phyloP scores from a whole-genome alignment of 176 grass and related monocot genomes.

The Guadua angustifolia region DNA sequence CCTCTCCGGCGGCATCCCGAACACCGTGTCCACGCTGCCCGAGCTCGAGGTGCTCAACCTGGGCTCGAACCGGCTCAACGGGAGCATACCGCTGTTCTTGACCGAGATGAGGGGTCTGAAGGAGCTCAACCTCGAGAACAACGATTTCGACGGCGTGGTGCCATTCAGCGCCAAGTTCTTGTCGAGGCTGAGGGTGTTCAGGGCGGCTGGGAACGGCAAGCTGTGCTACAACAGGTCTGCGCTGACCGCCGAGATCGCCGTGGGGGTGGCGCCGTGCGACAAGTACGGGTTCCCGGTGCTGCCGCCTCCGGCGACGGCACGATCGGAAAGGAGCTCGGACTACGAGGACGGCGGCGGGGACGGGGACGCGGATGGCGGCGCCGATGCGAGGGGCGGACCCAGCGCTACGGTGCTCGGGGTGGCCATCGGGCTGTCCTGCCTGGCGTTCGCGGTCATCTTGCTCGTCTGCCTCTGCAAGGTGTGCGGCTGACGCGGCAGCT shows the following conservation, averaged over 20 bases:
- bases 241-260: slow-evolving; percentile 65
- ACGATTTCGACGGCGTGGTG: slow-evolving; percentile 88
- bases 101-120: slow-evolving; percentile 57
- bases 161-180: slow-evolving; percentile 80
- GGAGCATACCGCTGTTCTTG: slow-evolving; percentile 75
- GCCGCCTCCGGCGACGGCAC: slow-evolving; percentile 56
- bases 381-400: slow-evolving; percentile 53
- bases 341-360: slow-evolving; percentile 54
- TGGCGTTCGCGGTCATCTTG: slow-evolving; percentile 83
- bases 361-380: slow-evolving; percentile 7
- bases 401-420: slow-evolving; percentile 83
- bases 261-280: slow-evolving; percentile 84
- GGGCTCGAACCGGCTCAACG: slow-evolving; percentile 85
- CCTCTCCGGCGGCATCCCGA: slow-evolving; percentile 70
- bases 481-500: slow-evolving; percentile 50
- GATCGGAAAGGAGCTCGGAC: slow-evolving; percentile 65
- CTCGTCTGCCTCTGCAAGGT: slow-evolving; percentile 92
- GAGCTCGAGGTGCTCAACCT: slow-evolving; percentile 79
- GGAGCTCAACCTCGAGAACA: slow-evolving; percentile 81
- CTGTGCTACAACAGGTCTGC: slow-evolving; percentile 90
- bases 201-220: slow-evolving; percentile 72
- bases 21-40: slow-evolving; percentile 70
- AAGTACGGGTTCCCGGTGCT: slow-evolving; percentile 79
- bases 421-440: slow-evolving; percentile 86
- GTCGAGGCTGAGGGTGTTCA: slow-evolving; percentile 62